phyloP scores from a whole-genome alignment of 148 eudicot genomes.

The Dysphania ambrosioides region DNA sequence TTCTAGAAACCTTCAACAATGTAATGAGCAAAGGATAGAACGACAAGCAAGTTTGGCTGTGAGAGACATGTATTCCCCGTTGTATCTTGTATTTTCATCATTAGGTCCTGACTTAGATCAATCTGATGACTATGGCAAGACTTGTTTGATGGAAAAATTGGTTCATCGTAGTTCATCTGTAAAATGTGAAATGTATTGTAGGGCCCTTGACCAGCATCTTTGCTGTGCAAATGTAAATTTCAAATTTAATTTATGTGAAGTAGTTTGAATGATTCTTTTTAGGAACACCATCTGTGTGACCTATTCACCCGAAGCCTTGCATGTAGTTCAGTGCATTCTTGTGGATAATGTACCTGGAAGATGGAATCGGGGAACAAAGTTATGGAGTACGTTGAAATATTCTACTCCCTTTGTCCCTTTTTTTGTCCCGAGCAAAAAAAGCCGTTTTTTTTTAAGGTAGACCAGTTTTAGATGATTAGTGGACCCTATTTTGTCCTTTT shows the following conservation, averaged over 20 bases:
- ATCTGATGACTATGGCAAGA: background rate
- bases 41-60: background rate
- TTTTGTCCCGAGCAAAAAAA: too few species aligned
- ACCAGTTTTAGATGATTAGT: too few species aligned
- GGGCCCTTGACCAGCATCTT: background rate
- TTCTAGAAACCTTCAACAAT: background rate
- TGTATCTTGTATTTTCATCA: background rate
- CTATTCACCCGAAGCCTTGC: background rate
- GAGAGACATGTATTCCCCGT: background rate
- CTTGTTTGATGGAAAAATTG: background rate
- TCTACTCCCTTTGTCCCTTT: too few species aligned
- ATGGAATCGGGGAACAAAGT: too few species aligned
- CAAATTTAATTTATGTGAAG: background rate
- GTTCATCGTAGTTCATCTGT: background rate
- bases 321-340: too few species aligned
- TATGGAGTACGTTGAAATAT: too few species aligned
- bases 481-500: too few species aligned
- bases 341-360: too few species aligned
- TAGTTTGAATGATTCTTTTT: background rate
- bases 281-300: background rate
- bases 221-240: background rate
- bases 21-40: background rate
- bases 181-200: background rate
- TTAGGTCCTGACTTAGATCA: slow-evolving; percentile 8
- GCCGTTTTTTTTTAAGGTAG: too few species aligned